phyloP scores from a whole-genome alignment of 2,329 filamentous ascomycete genomes.

The Ophiostoma sp. region DNA sequence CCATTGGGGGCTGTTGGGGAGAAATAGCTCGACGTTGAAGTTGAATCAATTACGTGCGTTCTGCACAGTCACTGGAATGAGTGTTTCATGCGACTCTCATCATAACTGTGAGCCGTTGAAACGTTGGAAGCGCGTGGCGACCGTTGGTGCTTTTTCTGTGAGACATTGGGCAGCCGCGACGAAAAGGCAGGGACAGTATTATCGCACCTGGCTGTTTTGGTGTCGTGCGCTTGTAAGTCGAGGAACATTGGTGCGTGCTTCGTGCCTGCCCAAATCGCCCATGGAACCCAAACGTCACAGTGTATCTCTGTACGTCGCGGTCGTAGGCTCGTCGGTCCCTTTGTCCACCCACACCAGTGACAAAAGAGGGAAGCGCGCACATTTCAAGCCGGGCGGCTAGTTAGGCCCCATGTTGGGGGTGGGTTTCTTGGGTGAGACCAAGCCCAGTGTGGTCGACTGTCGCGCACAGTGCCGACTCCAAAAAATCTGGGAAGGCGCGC shows the following conservation, averaged over 20 bases:
- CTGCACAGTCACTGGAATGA: not conserved
- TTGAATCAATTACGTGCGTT: not conserved
- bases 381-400: slow-evolving; percentile 22
- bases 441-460: not conserved
- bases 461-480: not conserved
- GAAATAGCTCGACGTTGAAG: not conserved
- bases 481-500: not conserved
- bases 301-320: not conserved
- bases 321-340: not conserved
- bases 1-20: not conserved
- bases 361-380: slow-evolving; percentile 14
- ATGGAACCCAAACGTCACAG: not conserved
- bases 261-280: not conserved
- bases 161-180: slow-evolving; percentile 20
- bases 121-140: not conserved
- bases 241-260: slow-evolving; percentile 1
- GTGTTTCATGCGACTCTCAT: slow-evolving; percentile 1
- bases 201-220: slow-evolving; percentile 14
- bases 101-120: not conserved
- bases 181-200: not conserved
- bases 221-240: slow-evolving; percentile 7
- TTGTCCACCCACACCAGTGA: not conserved
- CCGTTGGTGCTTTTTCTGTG: not conserved
- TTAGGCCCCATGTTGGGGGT: not conserved
- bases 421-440: not conserved